phyloP scores from a whole-genome alignment of 768 basidiomycete species.

The Leccinum rimulosum region DNA sequence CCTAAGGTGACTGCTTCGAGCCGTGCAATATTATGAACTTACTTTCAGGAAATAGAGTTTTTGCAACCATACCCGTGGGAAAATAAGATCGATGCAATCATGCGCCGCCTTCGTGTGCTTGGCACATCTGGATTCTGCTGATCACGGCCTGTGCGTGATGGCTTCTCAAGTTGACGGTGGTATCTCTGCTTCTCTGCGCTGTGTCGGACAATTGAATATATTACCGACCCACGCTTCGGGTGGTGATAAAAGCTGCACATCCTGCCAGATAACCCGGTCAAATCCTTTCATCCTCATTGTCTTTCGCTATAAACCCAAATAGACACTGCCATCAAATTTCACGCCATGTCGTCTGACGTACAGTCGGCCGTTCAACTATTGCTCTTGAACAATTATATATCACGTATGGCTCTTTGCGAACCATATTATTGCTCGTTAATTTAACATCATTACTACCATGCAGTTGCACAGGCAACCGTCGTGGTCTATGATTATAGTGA shows the following conservation, averaged over 20 bases:
- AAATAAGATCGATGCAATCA: background rate
- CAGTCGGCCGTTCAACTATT: background rate
- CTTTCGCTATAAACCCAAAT: background rate
- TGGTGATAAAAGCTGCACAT: background rate
- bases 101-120: too few relatives aligned
- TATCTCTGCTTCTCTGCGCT: background rate
- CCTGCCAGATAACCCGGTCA: background rate
- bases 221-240: background rate
- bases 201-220: background rate
- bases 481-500: background rate
- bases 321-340: background rate
- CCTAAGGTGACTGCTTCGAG: background rate
- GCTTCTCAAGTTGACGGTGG: background rate
- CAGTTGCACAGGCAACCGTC: background rate
- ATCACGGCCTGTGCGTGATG: background rate
- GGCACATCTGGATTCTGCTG: background rate
- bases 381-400: background rate
- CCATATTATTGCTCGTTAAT: background rate
- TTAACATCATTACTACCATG: background rate
- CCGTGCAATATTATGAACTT: background rate
- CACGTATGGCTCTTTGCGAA: background rate
- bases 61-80: background rate
- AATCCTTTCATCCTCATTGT: background rate
- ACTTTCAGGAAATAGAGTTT: background rate
- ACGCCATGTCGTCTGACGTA: background rate